Conservation (phyloP, 2,329 filamentous ascomycete genomes). For the Fusarium transvaalense region DNA sequence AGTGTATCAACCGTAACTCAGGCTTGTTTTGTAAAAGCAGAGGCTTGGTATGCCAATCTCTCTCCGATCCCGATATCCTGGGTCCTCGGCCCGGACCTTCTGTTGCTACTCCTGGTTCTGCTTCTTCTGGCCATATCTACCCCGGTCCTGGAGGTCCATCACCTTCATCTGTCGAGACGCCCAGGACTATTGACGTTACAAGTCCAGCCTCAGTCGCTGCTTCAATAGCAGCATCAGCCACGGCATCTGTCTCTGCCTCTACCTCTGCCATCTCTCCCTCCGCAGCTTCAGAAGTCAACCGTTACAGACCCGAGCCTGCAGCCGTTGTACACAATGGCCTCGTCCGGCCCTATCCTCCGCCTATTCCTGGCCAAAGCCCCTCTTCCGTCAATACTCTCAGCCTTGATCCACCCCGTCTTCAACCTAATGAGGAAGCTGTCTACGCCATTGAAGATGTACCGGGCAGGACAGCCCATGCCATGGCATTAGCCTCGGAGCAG, state of each 20-base stretch:
- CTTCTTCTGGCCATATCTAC: not conserved
- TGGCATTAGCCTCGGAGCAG: constrained; percentile 61
- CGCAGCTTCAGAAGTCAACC: constrained; percentile 17
- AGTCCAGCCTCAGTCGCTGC: constrained; percentile 24
- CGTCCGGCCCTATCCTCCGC: constrained; percentile 25
- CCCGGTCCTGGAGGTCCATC: constrained; percentile 1
- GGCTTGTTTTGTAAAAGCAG: constrained; percentile 54
- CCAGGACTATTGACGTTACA: constrained; percentile 2
- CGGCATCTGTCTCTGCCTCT: constrained; percentile 27
- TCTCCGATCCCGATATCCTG: constrained; percentile 39
- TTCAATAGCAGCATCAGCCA: constrained; percentile 13
- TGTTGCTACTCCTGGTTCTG: not conserved
- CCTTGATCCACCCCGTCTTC: constrained; percentile 21
- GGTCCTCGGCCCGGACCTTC: constrained; percentile 8
- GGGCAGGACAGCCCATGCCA: constrained; percentile 58
- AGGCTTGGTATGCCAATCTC: constrained; percentile 52
- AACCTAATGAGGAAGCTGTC: constrained; percentile 27
- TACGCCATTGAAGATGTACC: constrained; percentile 59
- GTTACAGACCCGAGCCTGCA: constrained; percentile 29
- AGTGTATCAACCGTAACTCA: constrained; percentile 28
- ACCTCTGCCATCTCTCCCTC: constrained; percentile 34
- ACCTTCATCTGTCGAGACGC: constrained; percentile 13
- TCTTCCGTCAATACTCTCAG: not conserved
- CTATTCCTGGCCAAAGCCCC: constrained; percentile 9
- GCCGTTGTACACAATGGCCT: constrained; percentile 48